Evolutionary conservation across 1,284 basidiomycete genomes (phyloP).

Genomic region (Pseudozyma sp.): DNA sequence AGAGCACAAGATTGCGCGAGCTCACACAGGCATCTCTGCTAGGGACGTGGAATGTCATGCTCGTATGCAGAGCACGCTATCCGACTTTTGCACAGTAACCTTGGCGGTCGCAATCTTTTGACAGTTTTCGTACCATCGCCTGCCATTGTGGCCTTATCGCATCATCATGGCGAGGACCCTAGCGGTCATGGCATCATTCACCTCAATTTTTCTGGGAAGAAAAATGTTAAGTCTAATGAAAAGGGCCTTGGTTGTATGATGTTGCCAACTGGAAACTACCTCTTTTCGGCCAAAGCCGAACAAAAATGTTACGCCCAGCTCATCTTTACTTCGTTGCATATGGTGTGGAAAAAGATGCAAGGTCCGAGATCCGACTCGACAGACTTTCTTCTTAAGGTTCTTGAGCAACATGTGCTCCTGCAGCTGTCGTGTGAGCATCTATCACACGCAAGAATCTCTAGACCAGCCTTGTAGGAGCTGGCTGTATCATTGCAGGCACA

Average conservation of each 20-base stretch:
- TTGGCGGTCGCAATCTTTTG: conserved; percentile 9
- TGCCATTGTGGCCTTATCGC: conserved; percentile 17
- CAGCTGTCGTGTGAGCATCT: neutral
- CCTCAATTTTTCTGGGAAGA: neutral
- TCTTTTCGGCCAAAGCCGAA: neutral
- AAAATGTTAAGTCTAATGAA: too few relatives aligned
- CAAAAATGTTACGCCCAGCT: neutral
- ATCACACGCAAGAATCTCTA: neutral
- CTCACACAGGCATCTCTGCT: neutral
- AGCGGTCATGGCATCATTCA: conserved; percentile 39
- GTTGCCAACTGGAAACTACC: neutral
- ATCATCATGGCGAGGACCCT: conserved; percentile 38
- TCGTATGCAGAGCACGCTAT: conserved; percentile 20
- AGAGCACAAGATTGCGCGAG: neutral
- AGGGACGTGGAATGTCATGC: conserved; percentile 8
- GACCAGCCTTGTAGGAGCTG: too few relatives aligned
- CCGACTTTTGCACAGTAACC: conserved; percentile 5
- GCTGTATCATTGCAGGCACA: too few relatives aligned
- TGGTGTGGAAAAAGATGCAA: neutral
- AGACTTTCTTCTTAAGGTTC: conserved; percentile 36
- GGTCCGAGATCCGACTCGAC: conserved; percentile 30
- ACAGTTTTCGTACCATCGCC: conserved; percentile 6
- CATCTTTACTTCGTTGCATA: too few relatives aligned
- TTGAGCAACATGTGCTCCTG: conserved; percentile 2
- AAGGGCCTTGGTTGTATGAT: too few relatives aligned